phyloP scores from a whole-genome alignment of 768 basidiomycete species.

The Pleurotus eryngii region DNA sequence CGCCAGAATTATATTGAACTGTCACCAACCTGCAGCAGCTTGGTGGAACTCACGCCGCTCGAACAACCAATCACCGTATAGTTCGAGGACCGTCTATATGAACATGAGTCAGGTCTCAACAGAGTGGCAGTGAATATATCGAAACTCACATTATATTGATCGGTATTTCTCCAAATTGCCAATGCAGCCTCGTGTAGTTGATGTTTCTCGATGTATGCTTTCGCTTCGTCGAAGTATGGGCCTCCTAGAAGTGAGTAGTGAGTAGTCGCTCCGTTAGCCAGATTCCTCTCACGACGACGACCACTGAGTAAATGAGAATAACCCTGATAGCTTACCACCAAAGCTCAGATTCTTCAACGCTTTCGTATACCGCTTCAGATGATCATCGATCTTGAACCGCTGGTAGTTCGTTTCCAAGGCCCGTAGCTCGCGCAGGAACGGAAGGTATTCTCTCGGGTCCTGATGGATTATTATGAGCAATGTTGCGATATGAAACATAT shows the following conservation, averaged over 20 bases:
- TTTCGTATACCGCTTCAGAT: constrained; percentile 71
- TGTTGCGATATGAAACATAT: background rate
- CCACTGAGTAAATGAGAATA: too few species aligned
- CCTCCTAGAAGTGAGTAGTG: constrained; percentile 40
- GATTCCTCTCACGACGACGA: too few species aligned
- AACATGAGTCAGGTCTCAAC: constrained; percentile 10
- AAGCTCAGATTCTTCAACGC: constrained; percentile 73
- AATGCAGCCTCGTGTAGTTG: constrained; percentile 74
- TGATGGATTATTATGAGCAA: constrained; percentile 27
- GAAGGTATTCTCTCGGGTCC: constrained; percentile 98
- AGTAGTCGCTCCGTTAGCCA: too few species aligned
- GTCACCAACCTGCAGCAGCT: constrained; percentile 68
- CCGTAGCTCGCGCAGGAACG: constrained; percentile 89
- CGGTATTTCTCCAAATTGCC: constrained; percentile 66
- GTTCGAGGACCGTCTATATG: constrained; percentile 58
- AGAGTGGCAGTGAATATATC: background rate
- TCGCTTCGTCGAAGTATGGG: constrained; percentile 74
- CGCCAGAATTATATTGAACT: too few species aligned
- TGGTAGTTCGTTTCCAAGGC: constrained; percentile 80
- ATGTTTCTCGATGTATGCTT: constrained; percentile 76
- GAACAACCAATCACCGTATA: constrained; percentile 87
- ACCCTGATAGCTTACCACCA: constrained; percentile 50
- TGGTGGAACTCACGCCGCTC: constrained; percentile 81
- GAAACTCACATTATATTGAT: constrained; percentile 54
- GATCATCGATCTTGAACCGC: constrained; percentile 88